A percentile compares a stretch with the other conserved stretches of the same genome.
Evolutionary conservation across 345 rosid species (phyloP).

Genomic region (Clausena lansium): DNA sequence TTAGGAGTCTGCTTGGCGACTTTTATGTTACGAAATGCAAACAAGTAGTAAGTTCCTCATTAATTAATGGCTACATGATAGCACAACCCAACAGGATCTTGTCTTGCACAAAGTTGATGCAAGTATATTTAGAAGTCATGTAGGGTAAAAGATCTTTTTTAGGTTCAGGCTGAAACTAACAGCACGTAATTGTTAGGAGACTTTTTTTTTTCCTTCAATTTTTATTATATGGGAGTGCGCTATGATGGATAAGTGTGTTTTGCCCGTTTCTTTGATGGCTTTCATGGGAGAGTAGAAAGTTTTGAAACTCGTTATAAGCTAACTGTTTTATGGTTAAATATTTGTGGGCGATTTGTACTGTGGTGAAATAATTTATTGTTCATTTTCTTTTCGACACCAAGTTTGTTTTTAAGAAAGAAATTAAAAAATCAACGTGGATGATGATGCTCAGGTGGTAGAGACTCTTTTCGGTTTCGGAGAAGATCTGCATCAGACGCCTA

Average conservation of each 20-base stretch:
- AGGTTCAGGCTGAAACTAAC: not conserved
- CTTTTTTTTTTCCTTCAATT: no score
- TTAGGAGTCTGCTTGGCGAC: not conserved
- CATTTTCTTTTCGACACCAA: no score
- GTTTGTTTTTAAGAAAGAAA: not conserved
- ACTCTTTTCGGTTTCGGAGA: slow-evolving; percentile 73
- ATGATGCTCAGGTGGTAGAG: slow-evolving; percentile 41
- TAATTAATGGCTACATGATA: not conserved
- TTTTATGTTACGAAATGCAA: not conserved
- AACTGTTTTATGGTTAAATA: no score
- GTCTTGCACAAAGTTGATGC: not conserved
- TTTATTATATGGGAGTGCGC: not conserved
- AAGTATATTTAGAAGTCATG: not conserved
- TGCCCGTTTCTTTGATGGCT: no score
- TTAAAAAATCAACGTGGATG: not conserved
- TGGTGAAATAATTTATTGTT: not conserved
- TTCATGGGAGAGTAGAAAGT: no score
- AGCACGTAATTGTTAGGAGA: no score
- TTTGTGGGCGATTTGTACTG: not conserved
- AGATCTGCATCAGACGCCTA: slow-evolving; percentile 71
- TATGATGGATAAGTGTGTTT: no score
- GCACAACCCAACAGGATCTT: not conserved
- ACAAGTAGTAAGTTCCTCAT: not conserved
- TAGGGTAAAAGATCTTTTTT: not conserved
- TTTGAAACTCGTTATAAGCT: no score